Base-by-base conservation (phyloP, 2,329 filamentous ascomycete species). In the Aspergillus japonicus region DNA sequence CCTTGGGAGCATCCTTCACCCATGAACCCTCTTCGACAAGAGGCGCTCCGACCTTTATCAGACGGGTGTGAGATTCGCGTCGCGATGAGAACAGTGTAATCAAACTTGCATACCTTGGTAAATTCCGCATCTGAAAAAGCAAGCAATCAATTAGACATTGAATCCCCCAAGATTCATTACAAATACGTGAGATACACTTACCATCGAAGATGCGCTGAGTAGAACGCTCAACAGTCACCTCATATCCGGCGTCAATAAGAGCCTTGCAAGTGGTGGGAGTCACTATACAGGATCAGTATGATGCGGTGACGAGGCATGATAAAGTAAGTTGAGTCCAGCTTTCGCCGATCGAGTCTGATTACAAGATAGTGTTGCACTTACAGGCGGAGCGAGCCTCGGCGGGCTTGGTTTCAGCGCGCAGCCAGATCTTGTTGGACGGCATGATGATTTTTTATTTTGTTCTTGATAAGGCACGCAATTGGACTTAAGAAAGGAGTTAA, bases 171-270 rank as follows among this genome's bases (percentile, higher is more conserved):
- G 14, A 2, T 44, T 19, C 39, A 44, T 26, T 42, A 24, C 16
- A 23, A 14, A 21, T 35, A 33, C 11, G 12, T 21, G 24, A 50
- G 35, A 29, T 50, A 47, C 14, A 54, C 69, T 58, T 70, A 75
- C 79, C 78, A 31, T 78, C 76, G 56, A 80, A 81, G 69, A 91
- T 91, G 58, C 89, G 82, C 70, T 85, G 83, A n/a, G 84, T 83
- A 60, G 84, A 86, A 62, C 84, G 82, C 80, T 92, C 89, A 53
- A 91, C 85, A 53, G 84, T 83, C 67, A 92, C 82, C 24, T 81
- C 81, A 73, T 90, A 91, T 62, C 89, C 89, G 47, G 87, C 87
- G 64, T 89, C 83, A 56, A 90, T 78, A 56, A 91, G 83, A 55
- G 81, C 81, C 76, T 87, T 86, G 65, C 83, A 78, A 47, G 81